A percentile compares a stretch with the other conserved stretches of the same genome.
Evolutionary conservation across 2,329 filamentous ascomycete genomes (phyloP).

Genomic region (Fusarium sp.): DNA sequence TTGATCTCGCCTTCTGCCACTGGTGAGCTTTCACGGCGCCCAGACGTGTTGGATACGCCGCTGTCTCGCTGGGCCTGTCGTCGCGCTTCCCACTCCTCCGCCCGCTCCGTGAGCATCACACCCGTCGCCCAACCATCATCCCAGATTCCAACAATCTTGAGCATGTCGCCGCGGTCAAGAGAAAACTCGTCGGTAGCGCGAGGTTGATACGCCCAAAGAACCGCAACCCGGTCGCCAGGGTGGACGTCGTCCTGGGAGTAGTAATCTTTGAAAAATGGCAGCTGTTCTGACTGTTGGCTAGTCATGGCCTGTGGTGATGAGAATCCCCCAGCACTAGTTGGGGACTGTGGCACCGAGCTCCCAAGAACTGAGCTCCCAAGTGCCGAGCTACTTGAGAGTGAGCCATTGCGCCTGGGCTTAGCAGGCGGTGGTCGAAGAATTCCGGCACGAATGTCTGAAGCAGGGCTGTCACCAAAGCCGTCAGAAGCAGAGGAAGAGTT

Average conservation of each 20-base stretch:
- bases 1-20: conserved; percentile 85
- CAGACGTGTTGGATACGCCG: conserved; percentile 87
- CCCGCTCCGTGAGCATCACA: conserved; percentile 82
- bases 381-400: conserved; percentile 85
- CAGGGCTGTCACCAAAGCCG: conserved; percentile 77
- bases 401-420: conserved; percentile 80
- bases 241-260: conserved; percentile 98
- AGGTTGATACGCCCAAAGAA: conserved; percentile 96
- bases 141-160: conserved; percentile 98
- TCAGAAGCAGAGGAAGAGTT: conserved; percentile 81
- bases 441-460: conserved; percentile 70
- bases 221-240: conserved; percentile 88
- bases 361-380: conserved; percentile 80
- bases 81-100: conserved; percentile 88
- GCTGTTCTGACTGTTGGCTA: conserved; percentile 93
- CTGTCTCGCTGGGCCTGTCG: conserved; percentile 88
- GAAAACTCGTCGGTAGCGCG: conserved; percentile 93
- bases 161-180: conserved; percentile 94
- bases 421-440: conserved; percentile 70
- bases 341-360: conserved; percentile 78
- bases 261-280: conserved; percentile 98
- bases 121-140: conserved; percentile 99
- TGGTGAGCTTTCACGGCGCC: conserved; percentile 71
- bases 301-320: conserved; percentile 87
- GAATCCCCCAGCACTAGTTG: conserved; percentile 77